Conservation (phyloP, 1,284 basidiomycete species). For the Leccinum insolens region DNA sequence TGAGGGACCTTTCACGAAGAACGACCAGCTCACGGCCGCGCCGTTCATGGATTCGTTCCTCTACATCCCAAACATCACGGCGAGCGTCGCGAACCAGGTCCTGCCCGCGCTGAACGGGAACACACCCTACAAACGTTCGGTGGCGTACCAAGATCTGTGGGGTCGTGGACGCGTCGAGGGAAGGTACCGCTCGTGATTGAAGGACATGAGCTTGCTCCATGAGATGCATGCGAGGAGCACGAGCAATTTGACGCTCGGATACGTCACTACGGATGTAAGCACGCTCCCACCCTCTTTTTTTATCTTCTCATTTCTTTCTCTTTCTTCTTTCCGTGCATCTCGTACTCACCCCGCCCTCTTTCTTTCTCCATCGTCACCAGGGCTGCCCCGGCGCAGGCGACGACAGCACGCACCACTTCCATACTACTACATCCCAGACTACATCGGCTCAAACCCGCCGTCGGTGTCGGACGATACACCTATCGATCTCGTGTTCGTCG, state of each 20-base stretch:
- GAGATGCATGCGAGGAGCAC: constrained; percentile 21
- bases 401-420: constrained; percentile 66
- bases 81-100: constrained; percentile 53
- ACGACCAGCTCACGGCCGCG: constrained; percentile 72
- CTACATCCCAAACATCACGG: constrained; percentile 38
- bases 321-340: neutral
- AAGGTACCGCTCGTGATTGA: no score
- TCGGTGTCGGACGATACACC: constrained; percentile 49
- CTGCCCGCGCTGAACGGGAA: constrained; percentile 55
- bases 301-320: neutral
- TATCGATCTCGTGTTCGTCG: constrained; percentile 71
- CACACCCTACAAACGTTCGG: no score
- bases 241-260: constrained; percentile 57
- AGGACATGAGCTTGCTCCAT: neutral
- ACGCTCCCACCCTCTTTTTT: neutral
- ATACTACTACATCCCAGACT: constrained; percentile 55
- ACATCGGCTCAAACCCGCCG: constrained; percentile 60
- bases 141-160: constrained; percentile 40
- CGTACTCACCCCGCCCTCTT: neutral
- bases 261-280: constrained; percentile 73
- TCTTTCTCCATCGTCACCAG: constrained; percentile 32
- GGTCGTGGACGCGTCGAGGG: constrained; percentile 38
- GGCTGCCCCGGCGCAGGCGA: constrained; percentile 74
- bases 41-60: no score
- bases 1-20: constrained; percentile 71